These are phyloP conservation scores for Lojkania enalia DNA, from an alignment of 2,329 filamentous ascomycete genomes.

Conservation along the genomic window DNA sequence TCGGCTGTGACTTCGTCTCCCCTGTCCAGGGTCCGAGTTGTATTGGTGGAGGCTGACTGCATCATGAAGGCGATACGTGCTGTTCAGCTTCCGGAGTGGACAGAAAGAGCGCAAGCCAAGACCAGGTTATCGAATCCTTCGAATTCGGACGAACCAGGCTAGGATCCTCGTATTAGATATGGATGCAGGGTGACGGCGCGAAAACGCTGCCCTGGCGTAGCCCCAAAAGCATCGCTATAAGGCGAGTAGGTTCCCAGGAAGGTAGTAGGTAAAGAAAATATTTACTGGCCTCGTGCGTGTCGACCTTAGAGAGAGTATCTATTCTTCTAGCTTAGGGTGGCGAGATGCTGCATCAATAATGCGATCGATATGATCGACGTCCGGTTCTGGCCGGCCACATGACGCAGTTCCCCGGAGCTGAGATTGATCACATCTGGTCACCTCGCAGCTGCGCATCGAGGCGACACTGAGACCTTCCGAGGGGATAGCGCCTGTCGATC, in stretches of 20 bases:
- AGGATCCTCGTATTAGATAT: not conserved
- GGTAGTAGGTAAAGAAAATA: not conserved
- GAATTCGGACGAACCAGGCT: not conserved
- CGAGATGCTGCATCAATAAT: conserved; percentile 3
- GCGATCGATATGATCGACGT: conserved; percentile 12
- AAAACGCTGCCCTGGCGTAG: not conserved
- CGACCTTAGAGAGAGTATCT: not conserved
- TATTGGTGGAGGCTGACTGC: conserved; percentile 16
- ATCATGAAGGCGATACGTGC: not conserved
- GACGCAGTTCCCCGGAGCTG: conserved; percentile 7
- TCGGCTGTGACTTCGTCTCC: conserved; percentile 23
- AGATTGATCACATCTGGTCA: conserved; percentile 2
- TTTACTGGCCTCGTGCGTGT: not conserved
- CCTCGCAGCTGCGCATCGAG: not conserved
- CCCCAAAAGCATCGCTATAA: conserved; percentile 1
- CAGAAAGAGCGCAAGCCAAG: not conserved
- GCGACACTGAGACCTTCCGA: conserved; percentile 1
- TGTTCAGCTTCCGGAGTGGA: not conserved
- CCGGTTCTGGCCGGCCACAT: conserved; percentile 4
- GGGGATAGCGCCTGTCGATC: conserved; percentile 20
- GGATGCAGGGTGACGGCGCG: not conserved
- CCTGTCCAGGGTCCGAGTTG: conserved; percentile 14
- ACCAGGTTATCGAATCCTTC: not conserved
- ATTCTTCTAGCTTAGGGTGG: not conserved
- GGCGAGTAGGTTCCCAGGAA: not conserved